phyloP scores from a whole-genome alignment of 768 basidiomycete species.

The Leccinum subgranulosum region DNA sequence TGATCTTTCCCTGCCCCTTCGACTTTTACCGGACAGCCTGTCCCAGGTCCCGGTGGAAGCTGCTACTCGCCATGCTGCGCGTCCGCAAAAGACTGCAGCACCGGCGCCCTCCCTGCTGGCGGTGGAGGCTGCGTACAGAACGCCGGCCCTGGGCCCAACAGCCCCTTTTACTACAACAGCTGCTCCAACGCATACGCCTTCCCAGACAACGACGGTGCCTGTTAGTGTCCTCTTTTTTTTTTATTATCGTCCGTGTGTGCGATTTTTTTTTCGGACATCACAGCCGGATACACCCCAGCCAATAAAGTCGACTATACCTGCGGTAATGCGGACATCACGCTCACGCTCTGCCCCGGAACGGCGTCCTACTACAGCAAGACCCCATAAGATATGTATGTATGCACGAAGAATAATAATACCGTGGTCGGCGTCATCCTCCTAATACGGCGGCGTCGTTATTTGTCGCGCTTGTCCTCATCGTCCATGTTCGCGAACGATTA shows the following conservation, averaged over 20 bases:
- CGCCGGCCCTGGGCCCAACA: not conserved
- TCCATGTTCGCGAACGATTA: not conserved
- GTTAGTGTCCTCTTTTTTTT: conserved; percentile 2
- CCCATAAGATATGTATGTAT: not conserved
- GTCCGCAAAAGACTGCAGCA: not conserved
- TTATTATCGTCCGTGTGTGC: too few species aligned
- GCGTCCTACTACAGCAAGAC: conserved; percentile 7
- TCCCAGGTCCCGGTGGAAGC: conserved; percentile 15
- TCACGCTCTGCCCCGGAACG: conserved; percentile 20
- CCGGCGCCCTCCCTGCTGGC: not conserved
- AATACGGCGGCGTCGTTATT: too few species aligned
- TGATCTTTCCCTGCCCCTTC: not conserved
- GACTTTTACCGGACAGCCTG: conserved; percentile 7
- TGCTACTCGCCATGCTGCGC: conserved; percentile 23
- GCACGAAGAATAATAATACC: not conserved
- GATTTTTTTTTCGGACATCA: not conserved
- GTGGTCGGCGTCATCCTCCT: too few species aligned
- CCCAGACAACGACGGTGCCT: conserved; percentile 21
- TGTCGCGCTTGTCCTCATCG: not conserved
- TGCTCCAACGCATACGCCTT: conserved; percentile 12
- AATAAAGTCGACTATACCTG: conserved; percentile 23
- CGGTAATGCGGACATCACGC: conserved; percentile 15
- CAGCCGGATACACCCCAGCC: conserved; percentile 15
- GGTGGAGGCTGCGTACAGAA: not conserved
- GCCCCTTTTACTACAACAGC: not conserved